Conservation (phyloP, 495 filamentous ascomycete genomes). For the Penicillium paradoxum region DNA sequence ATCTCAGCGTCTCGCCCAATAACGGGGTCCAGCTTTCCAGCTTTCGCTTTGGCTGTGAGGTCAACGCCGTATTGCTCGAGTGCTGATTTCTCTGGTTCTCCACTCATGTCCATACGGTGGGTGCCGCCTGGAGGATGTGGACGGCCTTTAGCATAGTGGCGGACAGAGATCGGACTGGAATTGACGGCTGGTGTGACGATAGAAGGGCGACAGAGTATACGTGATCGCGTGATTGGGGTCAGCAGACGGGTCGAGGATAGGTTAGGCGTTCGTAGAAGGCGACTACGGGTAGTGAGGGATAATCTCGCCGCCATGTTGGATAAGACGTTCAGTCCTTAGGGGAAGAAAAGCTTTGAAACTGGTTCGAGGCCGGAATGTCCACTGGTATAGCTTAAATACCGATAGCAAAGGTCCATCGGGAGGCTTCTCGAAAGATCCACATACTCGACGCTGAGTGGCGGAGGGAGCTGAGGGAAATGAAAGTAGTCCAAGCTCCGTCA, state of each 20-base stretch:
- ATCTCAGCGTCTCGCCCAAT: constrained; percentile 91
- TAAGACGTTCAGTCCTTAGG: not conserved
- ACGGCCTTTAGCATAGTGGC: constrained; percentile 69
- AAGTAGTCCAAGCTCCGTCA: constrained; percentile 31
- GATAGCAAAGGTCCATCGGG: constrained; percentile 22
- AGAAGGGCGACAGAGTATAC: constrained; percentile 17
- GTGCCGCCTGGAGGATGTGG: constrained; percentile 88
- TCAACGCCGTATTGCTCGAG: constrained; percentile 89
- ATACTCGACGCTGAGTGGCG: constrained; percentile 28
- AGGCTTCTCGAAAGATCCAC: constrained; percentile 46
- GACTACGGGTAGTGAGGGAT: constrained; percentile 27
- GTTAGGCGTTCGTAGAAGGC: constrained; percentile 26
- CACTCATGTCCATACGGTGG: constrained; percentile 85
- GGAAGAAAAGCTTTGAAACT: not conserved
- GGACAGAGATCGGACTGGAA: constrained; percentile 14
- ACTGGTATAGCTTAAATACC: constrained; percentile 19
- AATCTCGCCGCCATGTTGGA: constrained; percentile 36
- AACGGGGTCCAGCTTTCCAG: constrained; percentile 90
- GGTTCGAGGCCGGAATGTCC: not conserved
- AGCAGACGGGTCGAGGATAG: constrained; percentile 20
- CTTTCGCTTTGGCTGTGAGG: constrained; percentile 77
- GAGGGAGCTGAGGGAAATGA: constrained; percentile 16
- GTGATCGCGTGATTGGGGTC: constrained; percentile 18
- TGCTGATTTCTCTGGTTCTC: constrained; percentile 73
- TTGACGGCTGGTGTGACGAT: constrained; percentile 12